Conservation (phyloP, 257 asterid genomes). For the Scutellaria baicalensis region DNA sequence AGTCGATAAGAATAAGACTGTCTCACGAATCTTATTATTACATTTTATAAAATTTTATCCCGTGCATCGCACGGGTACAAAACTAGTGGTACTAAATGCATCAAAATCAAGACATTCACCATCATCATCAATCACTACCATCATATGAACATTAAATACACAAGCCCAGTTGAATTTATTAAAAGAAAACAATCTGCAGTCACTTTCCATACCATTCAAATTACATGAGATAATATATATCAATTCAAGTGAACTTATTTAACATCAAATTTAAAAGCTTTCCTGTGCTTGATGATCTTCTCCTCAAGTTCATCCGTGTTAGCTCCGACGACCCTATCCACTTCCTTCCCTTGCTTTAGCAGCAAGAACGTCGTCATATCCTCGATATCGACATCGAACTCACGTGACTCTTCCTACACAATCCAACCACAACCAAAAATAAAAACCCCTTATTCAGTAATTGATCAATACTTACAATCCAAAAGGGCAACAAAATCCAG, state of each 20-base stretch:
- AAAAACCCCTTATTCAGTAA: neutral
- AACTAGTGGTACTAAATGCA: no score
- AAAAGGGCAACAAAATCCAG: neutral
- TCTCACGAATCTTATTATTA: no score
- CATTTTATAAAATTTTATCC: no score
- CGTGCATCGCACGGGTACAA: no score
- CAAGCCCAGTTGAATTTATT: no score
- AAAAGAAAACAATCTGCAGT: neutral
- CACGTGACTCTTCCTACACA: slow-evolving; percentile 59
- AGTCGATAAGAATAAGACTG: no score
- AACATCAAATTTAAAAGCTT: slow-evolving; percentile 85
- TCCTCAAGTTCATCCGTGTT: slow-evolving; percentile 69
- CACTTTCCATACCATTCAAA: neutral
- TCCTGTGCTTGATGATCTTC: slow-evolving; percentile 62
- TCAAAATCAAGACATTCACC: no score
- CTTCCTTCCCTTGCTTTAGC: slow-evolving; percentile 78
- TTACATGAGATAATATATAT: neutral
- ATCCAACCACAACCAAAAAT: no score
- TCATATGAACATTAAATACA: no score
- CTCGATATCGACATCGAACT: slow-evolving; percentile 57
- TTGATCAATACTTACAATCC: neutral
- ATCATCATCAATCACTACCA: neutral
- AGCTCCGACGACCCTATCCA: slow-evolving; percentile 67
- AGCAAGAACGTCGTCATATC: slow-evolving; percentile 82
- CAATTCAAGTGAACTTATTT: slow-evolving; percentile 1